Percentiles rank a stretch among this genome's conserved stretches.
Conservation (phyloP, 306 rosid species). For the Lotus japonicus region DNA sequence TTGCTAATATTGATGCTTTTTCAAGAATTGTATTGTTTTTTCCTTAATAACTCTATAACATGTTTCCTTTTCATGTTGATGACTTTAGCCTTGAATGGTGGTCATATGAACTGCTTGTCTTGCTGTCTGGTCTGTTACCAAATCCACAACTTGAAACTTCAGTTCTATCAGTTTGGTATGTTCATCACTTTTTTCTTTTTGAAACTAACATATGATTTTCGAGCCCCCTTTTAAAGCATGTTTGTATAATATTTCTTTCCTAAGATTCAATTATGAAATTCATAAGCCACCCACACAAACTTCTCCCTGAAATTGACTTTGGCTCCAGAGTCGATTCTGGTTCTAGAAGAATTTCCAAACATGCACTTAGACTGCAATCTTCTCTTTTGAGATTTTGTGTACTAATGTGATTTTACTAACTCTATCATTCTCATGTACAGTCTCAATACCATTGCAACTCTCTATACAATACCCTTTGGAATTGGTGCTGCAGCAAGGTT, state of each 20-base stretch:
- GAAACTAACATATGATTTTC: no score
- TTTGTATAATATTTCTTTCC: no score
- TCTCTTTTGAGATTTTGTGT: neutral
- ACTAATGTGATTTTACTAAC: neutral
- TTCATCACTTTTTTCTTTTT: neutral
- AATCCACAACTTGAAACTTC: slow-evolving; percentile 85
- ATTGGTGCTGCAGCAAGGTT: slow-evolving; percentile 64
- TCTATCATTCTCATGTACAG: slow-evolving; percentile 26
- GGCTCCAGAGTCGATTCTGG: neutral
- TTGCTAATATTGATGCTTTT: neutral
- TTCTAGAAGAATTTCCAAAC: no score
- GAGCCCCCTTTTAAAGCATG: no score
- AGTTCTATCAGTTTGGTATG: slow-evolving; percentile 70
- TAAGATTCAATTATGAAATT: no score
- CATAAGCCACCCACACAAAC: no score
- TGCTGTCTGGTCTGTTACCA: slow-evolving; percentile 69
- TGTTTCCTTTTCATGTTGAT: slow-evolving; percentile 7
- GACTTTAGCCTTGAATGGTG: slow-evolving; percentile 60
- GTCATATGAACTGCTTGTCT: slow-evolving; percentile 56
- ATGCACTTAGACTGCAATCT: no score
- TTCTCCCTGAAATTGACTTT: neutral
- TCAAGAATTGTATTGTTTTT: no score
- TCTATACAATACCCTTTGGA: slow-evolving; percentile 58
- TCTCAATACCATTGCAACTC: slow-evolving; percentile 44
- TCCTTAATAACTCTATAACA: neutral